These are phyloP conservation scores for Hordeum pubiflorum DNA, from an alignment of 202 grass and related monocot species.

Conservation along the genomic window DNA sequence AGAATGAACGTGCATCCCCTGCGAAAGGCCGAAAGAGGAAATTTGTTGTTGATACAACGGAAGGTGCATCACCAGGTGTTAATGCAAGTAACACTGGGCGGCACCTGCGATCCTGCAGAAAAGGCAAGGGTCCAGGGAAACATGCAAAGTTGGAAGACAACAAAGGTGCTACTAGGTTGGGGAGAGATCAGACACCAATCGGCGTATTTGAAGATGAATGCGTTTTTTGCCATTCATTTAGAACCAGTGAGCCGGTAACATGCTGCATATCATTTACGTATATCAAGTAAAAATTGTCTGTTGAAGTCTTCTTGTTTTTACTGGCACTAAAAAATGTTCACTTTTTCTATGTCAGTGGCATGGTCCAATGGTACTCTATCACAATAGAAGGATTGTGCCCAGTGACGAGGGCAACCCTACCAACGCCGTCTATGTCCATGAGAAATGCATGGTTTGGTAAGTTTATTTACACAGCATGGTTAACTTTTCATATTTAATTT, in stretches of 20 bases:
- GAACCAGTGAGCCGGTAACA: constrained; percentile 35
- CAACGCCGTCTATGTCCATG: constrained; percentile 44
- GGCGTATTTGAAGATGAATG: constrained; percentile 65
- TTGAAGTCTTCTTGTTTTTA: background rate
- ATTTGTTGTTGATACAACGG: background rate
- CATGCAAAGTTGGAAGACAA: background rate
- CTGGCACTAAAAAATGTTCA: background rate
- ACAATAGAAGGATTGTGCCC: constrained; percentile 27
- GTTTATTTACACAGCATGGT: background rate
- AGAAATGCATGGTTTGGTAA: constrained; percentile 51
- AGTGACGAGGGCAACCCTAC: constrained; percentile 1
- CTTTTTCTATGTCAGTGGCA: constrained; percentile 35
- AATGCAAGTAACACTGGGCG: background rate
- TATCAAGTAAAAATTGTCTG: background rate
- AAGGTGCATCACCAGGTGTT: background rate
- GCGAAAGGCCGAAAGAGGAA: background rate
- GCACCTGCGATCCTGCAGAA: background rate
- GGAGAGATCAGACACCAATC: constrained; percentile 31
- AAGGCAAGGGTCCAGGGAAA: background rate
- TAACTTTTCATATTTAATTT: constrained; percentile 8
- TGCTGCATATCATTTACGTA: background rate
- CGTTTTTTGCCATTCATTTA: constrained; percentile 76
- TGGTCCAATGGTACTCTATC: constrained; percentile 44
- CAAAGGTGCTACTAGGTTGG: background rate
- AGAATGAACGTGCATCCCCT: background rate